Base-by-base conservation (phyloP, 1,284 basidiomycete species). In the Afroboletus lepidellus region DNA sequence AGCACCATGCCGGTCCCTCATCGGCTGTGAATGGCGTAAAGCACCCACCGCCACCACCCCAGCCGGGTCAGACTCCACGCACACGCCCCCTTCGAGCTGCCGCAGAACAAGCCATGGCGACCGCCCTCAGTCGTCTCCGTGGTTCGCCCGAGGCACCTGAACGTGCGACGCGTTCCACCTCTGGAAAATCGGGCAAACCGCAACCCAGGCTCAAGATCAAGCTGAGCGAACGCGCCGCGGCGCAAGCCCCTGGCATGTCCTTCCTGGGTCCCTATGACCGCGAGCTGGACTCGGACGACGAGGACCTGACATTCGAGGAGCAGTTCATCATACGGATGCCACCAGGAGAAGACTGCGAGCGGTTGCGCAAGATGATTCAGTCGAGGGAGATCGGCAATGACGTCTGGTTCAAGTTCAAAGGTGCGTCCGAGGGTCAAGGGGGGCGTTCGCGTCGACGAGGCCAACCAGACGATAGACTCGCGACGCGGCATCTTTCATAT, bases 361-460 rank as follows among this genome's bases (percentile, higher is more conserved):
- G 80, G 59, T 62, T 97, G 54, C 80, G 83, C 63, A 92, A 92
- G 73, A 85, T 92, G 78, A 85, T 96, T 12, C 79, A 83, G 46
- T 76, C 84, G 42, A 83, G 94, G 56, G 90, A 94, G 60, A 78
- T 93, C 27, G 74, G 80, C 11, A 81, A 89, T 60, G 94, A 97
- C 61, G 84, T 98, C 11, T 98, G 92, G 90, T 95, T 99, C 80
- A 98, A 97, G 74, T 98, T 99, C 71, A 94, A 98, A 74, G 94
- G 93, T 91, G 59, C 53, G 77, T 63, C 32, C 37, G 23, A 37
- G 20, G 27, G 7, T 11, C 36, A 50, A 16, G 20, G 27, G 21
- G 33, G 5, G 9, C 5, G n/a, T 54, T 15, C 29, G 12, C 34
- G 45, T 23, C 18, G 13, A 50, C 33, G 24, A 46, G 29, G 48